phyloP scores from a whole-genome alignment of 768 basidiomycete genomes.

The Glaciozyma antarctica region DNA sequence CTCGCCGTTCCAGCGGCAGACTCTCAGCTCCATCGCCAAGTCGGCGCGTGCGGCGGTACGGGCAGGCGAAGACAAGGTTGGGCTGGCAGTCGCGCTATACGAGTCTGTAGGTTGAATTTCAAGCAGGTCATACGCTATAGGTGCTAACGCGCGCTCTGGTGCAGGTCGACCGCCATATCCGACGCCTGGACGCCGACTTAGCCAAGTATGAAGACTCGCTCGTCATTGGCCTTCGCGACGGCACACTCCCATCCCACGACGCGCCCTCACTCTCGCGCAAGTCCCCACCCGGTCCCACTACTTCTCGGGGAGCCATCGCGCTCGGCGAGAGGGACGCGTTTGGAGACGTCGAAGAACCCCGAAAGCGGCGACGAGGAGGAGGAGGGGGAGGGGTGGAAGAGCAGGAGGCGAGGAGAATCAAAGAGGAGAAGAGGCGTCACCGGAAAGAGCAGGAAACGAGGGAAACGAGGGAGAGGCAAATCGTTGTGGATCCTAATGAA shows the following conservation, averaged over 20 bases:
- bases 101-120: conserved; percentile 48
- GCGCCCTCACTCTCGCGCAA: conserved; percentile 9
- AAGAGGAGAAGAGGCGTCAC: background rate
- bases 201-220: conserved; percentile 53
- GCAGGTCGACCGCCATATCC: conserved; percentile 70
- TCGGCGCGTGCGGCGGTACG: conserved; percentile 1
- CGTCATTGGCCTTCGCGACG: conserved; percentile 49
- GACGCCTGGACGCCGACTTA: conserved; percentile 65
- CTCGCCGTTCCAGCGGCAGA: background rate
- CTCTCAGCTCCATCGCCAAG: background rate
- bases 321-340: conserved; percentile 7
- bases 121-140: too few relatives aligned
- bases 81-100: conserved; percentile 58
- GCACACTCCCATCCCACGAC: conserved; percentile 41
- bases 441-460: background rate
- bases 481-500: conserved; percentile 34
- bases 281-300: conserved; percentile 4
- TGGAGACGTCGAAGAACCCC: background rate
- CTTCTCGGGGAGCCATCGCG: background rate
- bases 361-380: background rate
- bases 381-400: background rate
- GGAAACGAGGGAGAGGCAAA: background rate
- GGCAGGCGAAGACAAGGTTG: conserved; percentile 59
- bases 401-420: conserved; percentile 7
- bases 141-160: too few relatives aligned